These are phyloP conservation scores for Dothiorella sarmentorum DNA, from an alignment of 2,329 filamentous ascomycete species.

Conservation along the genomic window DNA sequence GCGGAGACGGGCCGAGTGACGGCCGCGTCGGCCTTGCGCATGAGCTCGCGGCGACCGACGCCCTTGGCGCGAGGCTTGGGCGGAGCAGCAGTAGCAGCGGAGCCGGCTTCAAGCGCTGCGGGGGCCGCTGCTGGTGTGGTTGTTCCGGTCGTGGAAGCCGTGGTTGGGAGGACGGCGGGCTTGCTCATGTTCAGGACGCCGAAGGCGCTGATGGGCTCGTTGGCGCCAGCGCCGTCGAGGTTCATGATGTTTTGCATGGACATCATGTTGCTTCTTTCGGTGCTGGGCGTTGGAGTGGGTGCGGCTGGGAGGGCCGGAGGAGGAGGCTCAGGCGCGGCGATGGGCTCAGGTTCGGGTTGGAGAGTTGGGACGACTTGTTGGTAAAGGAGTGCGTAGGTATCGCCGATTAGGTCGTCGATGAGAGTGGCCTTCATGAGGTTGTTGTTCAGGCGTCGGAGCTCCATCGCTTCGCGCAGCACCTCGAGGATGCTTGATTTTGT, in stretches of 20 bases:
- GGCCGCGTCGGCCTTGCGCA: conserved; percentile 57
- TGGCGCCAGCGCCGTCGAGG: conserved; percentile 26
- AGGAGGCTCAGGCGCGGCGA: conserved; percentile 18
- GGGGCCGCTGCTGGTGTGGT: conserved; percentile 17
- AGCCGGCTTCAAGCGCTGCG: conserved; percentile 21
- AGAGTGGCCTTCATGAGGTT: conserved; percentile 78
- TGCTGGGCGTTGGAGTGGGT: not conserved
- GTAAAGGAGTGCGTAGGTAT: conserved; percentile 80
- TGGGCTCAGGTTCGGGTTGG: conserved; percentile 43
- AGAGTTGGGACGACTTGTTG: conserved; percentile 61
- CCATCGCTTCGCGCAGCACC: conserved; percentile 62
- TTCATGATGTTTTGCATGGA: conserved; percentile 33
- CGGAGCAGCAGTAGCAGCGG: conserved; percentile 20
- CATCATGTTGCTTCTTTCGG: conserved; percentile 22
- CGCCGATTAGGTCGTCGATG: conserved; percentile 91
- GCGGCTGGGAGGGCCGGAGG: conserved; percentile 18
- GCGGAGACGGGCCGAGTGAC: conserved; percentile 32
- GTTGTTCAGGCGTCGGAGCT: conserved; percentile 76
- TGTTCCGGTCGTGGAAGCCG: conserved; percentile 8
- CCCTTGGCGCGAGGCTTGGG: conserved; percentile 49
- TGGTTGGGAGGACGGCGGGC: conserved; percentile 18
- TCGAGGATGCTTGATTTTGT: conserved; percentile 54
- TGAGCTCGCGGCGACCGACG: conserved; percentile 58
- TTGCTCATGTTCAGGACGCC: not conserved
- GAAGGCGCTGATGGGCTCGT: conserved; percentile 23